Evolutionary conservation across 805 yeast species (phyloP), one percentile per base, ranked within the genome.

Genomic region (Schwanniomyces pseudopolymorphus): DNA sequence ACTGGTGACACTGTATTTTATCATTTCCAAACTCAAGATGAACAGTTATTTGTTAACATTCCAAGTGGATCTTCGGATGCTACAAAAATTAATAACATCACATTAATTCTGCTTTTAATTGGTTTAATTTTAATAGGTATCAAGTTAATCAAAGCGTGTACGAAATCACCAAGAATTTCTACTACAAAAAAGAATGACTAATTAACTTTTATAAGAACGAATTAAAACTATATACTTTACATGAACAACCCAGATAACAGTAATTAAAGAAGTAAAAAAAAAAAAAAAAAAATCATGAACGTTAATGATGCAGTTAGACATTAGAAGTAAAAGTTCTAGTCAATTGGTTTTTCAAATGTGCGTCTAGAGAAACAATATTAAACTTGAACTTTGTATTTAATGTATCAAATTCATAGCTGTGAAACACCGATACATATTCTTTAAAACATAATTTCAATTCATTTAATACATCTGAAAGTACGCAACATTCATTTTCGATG

Each of bases 1-100:
- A 71, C 76, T 11, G 59, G 67, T 16, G 65, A 70, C 47, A 67
- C 77, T 2, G 69, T 69, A 6, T 73, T 70, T 48, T 73, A 66
- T 48, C 75, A 69, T 44, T 53, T 57, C 6, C 27, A 42, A 16
- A 33, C 22, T 6, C 19, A 26, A 6, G 27, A 33, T 7, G 26
- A 27, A 16, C 19, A 35, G 8, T 35, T 46, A 13, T 22, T 13
- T 13, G 39, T 42, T n/a, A 24, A 38, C 3, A 42, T 46, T 5
- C 49, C 49, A 10, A 33, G 17, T 24, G 39, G 37, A 2, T 19
- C 25, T 6, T 13, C 42, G 3, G 27, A 35, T n/a, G 6, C 16
- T 33, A 9, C 39, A 1, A 22, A 14, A 11, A 14, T 46, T n/a
- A 39, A 27, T 16, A 10, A 10, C 8, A 33, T 47, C 13, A 50